Conservation (phyloP, 1,284 basidiomycete genomes). For the Sparassis latifolia region DNA sequence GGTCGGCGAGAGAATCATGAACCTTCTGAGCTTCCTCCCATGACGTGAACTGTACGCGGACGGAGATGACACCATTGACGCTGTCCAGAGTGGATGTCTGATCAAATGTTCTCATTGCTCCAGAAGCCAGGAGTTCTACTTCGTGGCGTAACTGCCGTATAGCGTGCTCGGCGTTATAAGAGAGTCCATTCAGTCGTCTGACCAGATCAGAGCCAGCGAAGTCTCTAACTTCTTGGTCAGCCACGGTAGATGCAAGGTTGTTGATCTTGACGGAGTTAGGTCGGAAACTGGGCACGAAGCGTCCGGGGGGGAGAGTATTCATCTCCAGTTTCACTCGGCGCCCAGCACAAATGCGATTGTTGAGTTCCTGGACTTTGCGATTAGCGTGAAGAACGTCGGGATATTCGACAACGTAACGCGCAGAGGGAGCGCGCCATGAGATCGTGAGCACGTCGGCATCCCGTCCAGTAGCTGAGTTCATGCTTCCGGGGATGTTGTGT, state of each 20-base stretch:
- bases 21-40: constrained; percentile 41
- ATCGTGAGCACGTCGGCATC: constrained; percentile 1
- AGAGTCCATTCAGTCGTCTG: neutral
- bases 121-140: neutral
- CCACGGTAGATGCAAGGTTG: constrained; percentile 21
- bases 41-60: constrained; percentile 35
- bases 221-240: constrained; percentile 11
- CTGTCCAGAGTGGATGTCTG: neutral
- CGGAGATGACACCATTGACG: constrained; percentile 14
- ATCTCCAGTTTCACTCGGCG: constrained; percentile 36
- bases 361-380: constrained; percentile 24
- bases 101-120: neutral
- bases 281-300: constrained; percentile 14
- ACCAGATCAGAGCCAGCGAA: neutral
- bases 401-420: constrained; percentile 1
- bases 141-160: neutral
- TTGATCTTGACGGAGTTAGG: constrained; percentile 30
- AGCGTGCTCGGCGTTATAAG: neutral
- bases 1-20: constrained; percentile 25
- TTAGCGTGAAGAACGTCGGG: constrained; percentile 19
- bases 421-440: constrained; percentile 3
- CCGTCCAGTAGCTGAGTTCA: neutral
- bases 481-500: constrained; percentile 1
- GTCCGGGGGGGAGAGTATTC: constrained; percentile 29
- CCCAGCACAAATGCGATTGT: constrained; percentile 27